Base-by-base conservation (phyloP, 495 filamentous ascomycete genomes). In the Elasticomyces elasticus region DNA sequence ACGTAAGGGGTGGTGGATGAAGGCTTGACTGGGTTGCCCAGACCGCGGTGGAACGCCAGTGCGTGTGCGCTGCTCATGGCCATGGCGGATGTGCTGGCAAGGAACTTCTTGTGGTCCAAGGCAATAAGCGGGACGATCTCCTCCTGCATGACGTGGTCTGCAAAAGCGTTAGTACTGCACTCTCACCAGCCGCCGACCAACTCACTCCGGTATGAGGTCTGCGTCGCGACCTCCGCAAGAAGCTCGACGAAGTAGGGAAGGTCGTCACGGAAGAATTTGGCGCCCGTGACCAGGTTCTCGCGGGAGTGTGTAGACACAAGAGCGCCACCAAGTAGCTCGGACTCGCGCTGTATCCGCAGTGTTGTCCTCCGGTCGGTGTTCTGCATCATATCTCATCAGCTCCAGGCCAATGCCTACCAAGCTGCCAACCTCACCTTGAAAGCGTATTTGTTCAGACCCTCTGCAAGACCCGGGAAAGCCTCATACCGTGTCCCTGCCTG, bases 211-310 rank as follows among this genome's bases (percentile, higher is more conserved):
- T 85, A 99, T 69, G 85, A 89, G 51, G 94, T 91, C 70, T 86
- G 74, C 51, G 83, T 80, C 58, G 92, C 76, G 66, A 96, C 86
- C 74, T 99, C 92, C 51, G 82, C 89, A 61, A 99, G 79, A 59
- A 96, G 76, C 76, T 99, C 92, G 67, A 88, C 80, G 72, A 95
- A 99, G 80, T 97, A 99, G 58, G 92, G 90, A 56, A 99, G 81
- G 61, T 99, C 89, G 65, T 90, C 82, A 66, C 89, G 79, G 52
- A 99, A 79, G 78, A 97, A 97, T 71, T 87, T 95, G 66, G 92
- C 85, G 69, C 86, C 80, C 62, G 97, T 72, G 61, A 97, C 80
- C 54, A 99, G 71, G 62, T 90, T 90, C 74, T 99, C 92, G 64
- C 89, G 82, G 60, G 90, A 86, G 74, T 95, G 87, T 71, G 85